A percentile compares a stretch with the other conserved stretches of the same genome.
phyloP scores from a whole-genome alignment of 768 basidiomycete genomes.

The Sistotremastrum niveocremeum region DNA sequence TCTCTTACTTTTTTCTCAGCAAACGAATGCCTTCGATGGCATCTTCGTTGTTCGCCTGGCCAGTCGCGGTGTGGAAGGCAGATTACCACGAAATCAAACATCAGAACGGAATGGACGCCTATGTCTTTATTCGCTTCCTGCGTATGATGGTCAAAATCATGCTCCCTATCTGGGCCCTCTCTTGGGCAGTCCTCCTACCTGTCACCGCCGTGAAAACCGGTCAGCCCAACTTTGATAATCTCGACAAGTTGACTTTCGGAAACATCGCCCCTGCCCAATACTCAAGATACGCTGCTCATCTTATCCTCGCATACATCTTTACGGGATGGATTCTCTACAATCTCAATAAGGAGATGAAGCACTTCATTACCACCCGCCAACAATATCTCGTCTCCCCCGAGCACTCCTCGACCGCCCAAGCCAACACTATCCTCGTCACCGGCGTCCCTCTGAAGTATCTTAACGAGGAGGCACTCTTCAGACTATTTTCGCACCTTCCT shows the following conservation, averaged over 20 bases:
- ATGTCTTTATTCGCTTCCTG: slow-evolving; percentile 84
- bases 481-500: slow-evolving; percentile 71
- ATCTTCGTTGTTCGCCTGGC: slow-evolving; percentile 46
- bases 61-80: slow-evolving; percentile 43
- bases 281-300: slow-evolving; percentile 60
- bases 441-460: slow-evolving; percentile 76
- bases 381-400: slow-evolving; percentile 60
- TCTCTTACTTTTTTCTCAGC: slow-evolving; percentile 17
- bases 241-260: slow-evolving; percentile 70
- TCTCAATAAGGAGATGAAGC: slow-evolving; percentile 64
- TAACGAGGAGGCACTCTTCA: slow-evolving; percentile 47
- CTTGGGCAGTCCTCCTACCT: slow-evolving; percentile 79
- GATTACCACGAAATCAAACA: slow-evolving; percentile 49
- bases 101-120: slow-evolving; percentile 80
- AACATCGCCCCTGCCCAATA: slow-evolving; percentile 45
- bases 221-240: slow-evolving; percentile 32
- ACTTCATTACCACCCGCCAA: slow-evolving; percentile 73
- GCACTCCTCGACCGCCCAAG: slow-evolving; percentile 71
- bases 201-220: slow-evolving; percentile 43
- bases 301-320: slow-evolving; percentile 63
- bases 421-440: slow-evolving; percentile 81
- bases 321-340: slow-evolving; percentile 89
- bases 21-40: slow-evolving; percentile 47
- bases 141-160: slow-evolving; percentile 74
- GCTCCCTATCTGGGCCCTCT: slow-evolving; percentile 82